Percentiles rank a stretch among this genome's conserved stretches.
Conservation (phyloP, 176 grass and related monocot genomes). For the Aegilops tauschii region DNA sequence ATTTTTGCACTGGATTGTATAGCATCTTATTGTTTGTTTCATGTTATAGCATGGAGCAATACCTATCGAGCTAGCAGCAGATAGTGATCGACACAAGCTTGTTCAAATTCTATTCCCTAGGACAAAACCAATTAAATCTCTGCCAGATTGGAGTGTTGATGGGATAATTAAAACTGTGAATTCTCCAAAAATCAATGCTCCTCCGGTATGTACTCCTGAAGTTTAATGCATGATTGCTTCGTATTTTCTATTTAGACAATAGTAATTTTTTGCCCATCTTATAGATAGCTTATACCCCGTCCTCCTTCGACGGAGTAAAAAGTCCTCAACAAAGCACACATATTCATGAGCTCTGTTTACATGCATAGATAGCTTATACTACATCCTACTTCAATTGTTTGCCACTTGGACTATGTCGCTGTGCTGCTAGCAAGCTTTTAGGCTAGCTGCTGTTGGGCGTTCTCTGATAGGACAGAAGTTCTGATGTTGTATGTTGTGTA, state of each 20-base stretch:
- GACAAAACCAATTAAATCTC: slow-evolving; percentile 22
- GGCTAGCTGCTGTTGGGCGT: neutral
- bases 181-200: neutral
- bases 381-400: neutral
- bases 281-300: neutral
- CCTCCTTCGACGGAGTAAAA: neutral
- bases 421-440: no score
- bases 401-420: neutral
- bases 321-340: neutral
- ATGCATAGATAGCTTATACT: neutral
- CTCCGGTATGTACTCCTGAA: slow-evolving; percentile 4
- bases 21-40: neutral
- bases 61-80: slow-evolving; percentile 35
- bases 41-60: slow-evolving; percentile 19
- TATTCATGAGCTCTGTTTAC: neutral
- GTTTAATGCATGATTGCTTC: neutral
- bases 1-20: neutral
- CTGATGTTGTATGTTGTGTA: neutral
- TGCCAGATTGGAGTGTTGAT: slow-evolving; percentile 18
- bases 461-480: neutral
- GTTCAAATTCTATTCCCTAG: slow-evolving; percentile 39
- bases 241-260: neutral
- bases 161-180: slow-evolving; percentile 19
- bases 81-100: slow-evolving; percentile 1
- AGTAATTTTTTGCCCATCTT: neutral